phyloP scores from a whole-genome alignment of 2,329 filamentous ascomycete species.

The Colletotrichum noveboracense region DNA sequence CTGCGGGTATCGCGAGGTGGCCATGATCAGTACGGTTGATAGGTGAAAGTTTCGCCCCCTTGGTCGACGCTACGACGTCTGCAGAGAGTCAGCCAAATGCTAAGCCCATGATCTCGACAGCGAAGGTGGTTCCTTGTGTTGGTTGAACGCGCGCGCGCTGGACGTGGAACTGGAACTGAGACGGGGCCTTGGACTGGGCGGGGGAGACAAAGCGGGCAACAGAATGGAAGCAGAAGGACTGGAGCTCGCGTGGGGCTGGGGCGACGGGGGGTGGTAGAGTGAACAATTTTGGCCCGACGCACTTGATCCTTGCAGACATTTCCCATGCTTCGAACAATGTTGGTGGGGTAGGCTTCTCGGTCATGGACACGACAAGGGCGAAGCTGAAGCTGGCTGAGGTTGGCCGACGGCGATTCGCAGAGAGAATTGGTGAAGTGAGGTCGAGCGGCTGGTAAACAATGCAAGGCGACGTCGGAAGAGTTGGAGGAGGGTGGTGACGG shows the following conservation, averaged over 20 bases:
- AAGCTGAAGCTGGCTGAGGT: neutral
- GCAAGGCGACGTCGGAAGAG: neutral
- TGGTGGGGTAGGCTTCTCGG: constrained; percentile 39
- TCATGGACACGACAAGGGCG: constrained; percentile 40
- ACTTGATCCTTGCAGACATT: constrained; percentile 49
- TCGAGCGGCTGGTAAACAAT: neutral
- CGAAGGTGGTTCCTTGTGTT: neutral
- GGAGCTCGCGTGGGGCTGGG: constrained; percentile 22
- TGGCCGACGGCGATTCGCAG: neutral
- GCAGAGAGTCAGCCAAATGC: constrained; percentile 21
- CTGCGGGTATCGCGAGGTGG: constrained; percentile 49
- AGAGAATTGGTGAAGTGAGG: neutral
- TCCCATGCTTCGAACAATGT: constrained; percentile 54
- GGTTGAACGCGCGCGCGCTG: constrained; percentile 15
- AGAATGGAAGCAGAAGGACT: constrained; percentile 17
- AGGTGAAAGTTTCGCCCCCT: constrained; percentile 32
- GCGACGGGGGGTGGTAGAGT: neutral
- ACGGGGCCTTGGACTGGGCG: constrained; percentile 6
- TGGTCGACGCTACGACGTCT: constrained; percentile 50
- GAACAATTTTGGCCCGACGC: constrained; percentile 29
- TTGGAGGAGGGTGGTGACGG: neutral
- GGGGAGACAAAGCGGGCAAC: constrained; percentile 21
- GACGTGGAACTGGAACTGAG: neutral
- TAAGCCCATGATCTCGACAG: constrained; percentile 12
- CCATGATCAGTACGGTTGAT: constrained; percentile 42